phyloP scores from a whole-genome alignment of 164 flowering plant genomes.

The Magnolia changhungtana region DNA sequence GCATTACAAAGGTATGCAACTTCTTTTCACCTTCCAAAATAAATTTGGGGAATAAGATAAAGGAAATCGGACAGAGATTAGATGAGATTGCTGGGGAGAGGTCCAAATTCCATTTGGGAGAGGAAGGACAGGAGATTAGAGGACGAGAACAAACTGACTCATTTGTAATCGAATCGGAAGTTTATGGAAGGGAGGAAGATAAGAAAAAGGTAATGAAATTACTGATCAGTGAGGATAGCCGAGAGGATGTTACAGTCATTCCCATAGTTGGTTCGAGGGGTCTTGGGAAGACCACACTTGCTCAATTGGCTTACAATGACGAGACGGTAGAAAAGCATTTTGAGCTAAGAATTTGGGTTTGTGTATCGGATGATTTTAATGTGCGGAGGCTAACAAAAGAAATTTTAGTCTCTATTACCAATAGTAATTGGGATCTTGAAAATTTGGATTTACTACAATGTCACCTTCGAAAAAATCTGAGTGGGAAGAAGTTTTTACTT shows the following conservation, averaged over 20 bases:
- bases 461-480: not conserved
- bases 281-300: slow-evolving; percentile 14
- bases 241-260: not conserved
- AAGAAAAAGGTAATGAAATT: not conserved
- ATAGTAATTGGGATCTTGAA: not conserved
- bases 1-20: not conserved
- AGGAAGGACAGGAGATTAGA: not conserved
- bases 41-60: not conserved
- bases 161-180: not conserved
- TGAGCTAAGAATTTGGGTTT: slow-evolving; percentile 7
- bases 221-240: not conserved
- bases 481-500: slow-evolving; percentile 10
- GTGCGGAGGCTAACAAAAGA: not conserved
- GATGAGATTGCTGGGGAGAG: not conserved
- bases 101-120: not conserved
- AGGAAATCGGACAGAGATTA: not conserved
- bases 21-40: not conserved
- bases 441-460: not conserved
- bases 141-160: not conserved
- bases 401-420: not conserved
- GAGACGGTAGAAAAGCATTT: not conserved
- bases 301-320: slow-evolving; percentile 7
- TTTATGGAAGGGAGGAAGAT: slow-evolving; percentile 1
- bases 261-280: slow-evolving; percentile 11
- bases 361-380: slow-evolving; percentile 8